Percentiles rank a stretch among this genome's conserved stretches.
Conservation (phyloP, 495 filamentous ascomycete genomes). For the Lichenothelia convexa region DNA sequence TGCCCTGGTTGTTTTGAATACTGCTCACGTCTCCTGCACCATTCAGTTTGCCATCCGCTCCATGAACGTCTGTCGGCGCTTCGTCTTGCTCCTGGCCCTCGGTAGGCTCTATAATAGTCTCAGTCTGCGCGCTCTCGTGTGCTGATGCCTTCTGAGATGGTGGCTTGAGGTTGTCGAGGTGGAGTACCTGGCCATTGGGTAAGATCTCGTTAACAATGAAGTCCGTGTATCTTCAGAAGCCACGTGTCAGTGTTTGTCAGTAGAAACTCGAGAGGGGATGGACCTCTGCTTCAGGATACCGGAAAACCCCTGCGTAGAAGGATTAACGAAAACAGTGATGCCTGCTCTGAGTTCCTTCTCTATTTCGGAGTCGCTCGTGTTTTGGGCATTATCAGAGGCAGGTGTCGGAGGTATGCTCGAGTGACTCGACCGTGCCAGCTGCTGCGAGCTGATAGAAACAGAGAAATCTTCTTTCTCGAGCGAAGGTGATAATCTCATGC, state of each 20-base stretch:
- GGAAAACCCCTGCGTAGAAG: conserved; percentile 13
- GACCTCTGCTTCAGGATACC: conserved; percentile 19
- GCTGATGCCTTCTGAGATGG: conserved; percentile 7
- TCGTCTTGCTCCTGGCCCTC: conserved; percentile 4
- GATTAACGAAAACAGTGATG: conserved; percentile 17
- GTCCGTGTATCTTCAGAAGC: conserved; percentile 57
- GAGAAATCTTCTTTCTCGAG: not conserved
- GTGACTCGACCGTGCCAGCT: not conserved
- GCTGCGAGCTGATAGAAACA: not conserved
- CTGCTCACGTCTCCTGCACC: not conserved
- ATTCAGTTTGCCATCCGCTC: not conserved
- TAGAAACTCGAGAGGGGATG: not conserved
- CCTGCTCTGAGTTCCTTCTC: conserved; percentile 15
- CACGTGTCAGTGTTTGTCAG: not conserved
- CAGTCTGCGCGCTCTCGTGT: conserved; percentile 6
- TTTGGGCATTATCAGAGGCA: not conserved
- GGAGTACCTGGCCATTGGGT: conserved; percentile 58
- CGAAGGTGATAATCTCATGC: not conserved
- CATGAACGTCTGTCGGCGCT: conserved; percentile 1
- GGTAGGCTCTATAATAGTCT: conserved; percentile 7
- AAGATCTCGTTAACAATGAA: conserved; percentile 89
- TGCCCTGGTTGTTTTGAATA: not conserved
- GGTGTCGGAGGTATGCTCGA: not conserved
- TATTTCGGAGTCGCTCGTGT: not conserved
- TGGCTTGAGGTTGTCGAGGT: conserved; percentile 37